These are phyloP conservation scores for Heliocybe sulcata DNA, from an alignment of 1,284 basidiomycete genomes.

Conservation along the genomic window DNA sequence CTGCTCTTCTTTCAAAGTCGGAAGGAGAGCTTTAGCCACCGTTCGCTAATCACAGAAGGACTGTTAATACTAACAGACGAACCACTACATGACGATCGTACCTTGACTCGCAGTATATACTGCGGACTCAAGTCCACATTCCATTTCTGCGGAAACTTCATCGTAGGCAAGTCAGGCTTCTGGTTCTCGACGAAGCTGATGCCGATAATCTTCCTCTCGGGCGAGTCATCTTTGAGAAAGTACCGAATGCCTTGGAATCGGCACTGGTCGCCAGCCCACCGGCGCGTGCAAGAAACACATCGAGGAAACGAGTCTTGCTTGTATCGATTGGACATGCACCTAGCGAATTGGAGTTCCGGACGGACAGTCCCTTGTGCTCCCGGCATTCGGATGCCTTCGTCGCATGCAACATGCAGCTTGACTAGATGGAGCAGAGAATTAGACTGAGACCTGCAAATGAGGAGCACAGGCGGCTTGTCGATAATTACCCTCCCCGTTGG, in stretches of 20 bases:
- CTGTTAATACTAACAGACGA: not conserved
- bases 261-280: slow-evolving; percentile 79
- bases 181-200: slow-evolving; percentile 62
- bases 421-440: not conserved
- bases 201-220: slow-evolving; percentile 42
- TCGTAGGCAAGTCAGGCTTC: slow-evolving; percentile 44
- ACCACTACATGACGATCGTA: slow-evolving; percentile 17
- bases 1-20: slow-evolving; percentile 62
- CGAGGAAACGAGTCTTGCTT: slow-evolving; percentile 62
- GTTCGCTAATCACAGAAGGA: slow-evolving; percentile 33
- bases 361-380: slow-evolving; percentile 22
- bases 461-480: not conserved
- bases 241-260: slow-evolving; percentile 73
- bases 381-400: slow-evolving; percentile 1
- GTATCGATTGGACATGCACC: slow-evolving; percentile 77
- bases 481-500: not conserved
- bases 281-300: slow-evolving; percentile 73
- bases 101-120: slow-evolving; percentile 56
- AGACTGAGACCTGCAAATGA: not conserved
- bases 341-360: slow-evolving; percentile 63
- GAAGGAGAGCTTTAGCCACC: slow-evolving; percentile 64
- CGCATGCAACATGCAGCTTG: slow-evolving; percentile 5
- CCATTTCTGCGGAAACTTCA: slow-evolving; percentile 65
- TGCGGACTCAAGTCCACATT: slow-evolving; percentile 42
- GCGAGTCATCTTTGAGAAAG: slow-evolving; percentile 53